phyloP scores from a whole-genome alignment of 345 rosid species.

The Litchi chinensis region DNA sequence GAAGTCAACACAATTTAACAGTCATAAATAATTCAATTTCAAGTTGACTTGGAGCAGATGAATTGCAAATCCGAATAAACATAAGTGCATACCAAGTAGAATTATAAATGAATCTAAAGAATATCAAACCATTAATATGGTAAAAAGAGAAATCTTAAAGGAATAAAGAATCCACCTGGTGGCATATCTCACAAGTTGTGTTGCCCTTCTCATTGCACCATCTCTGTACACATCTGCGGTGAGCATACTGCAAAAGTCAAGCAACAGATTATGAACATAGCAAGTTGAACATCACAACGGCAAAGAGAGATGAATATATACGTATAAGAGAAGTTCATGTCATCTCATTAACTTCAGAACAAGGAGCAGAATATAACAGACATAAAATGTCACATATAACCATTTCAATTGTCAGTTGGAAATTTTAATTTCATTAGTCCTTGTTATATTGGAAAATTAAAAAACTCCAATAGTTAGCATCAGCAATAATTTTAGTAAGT shows the following conservation, averaged over 20 bases:
- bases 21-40: background rate
- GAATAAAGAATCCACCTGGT: slow-evolving; percentile 50
- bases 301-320: background rate
- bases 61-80: background rate
- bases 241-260: slow-evolving; percentile 66
- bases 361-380: background rate
- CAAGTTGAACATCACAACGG: background rate
- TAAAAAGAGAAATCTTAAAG: slow-evolving; percentile 4
- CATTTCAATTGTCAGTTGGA: background rate
- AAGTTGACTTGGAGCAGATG: background rate
- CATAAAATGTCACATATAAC: no score
- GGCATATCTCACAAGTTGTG: slow-evolving; percentile 86
- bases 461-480: background rate
- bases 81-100: background rate
- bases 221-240: slow-evolving; percentile 81
- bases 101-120: background rate
- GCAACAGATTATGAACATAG: background rate
- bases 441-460: background rate
- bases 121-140: background rate
- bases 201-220: slow-evolving; percentile 98
- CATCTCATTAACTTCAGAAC: background rate
- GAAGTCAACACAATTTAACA: slow-evolving; percentile 21
- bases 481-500: background rate
- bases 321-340: background rate
- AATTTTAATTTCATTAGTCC: background rate